Evolutionary conservation across 1,284 basidiomycete species (phyloP), one percentile per base, ranked within the genome.

Genomic region (Ustanciosporium gigantosporum): DNA sequence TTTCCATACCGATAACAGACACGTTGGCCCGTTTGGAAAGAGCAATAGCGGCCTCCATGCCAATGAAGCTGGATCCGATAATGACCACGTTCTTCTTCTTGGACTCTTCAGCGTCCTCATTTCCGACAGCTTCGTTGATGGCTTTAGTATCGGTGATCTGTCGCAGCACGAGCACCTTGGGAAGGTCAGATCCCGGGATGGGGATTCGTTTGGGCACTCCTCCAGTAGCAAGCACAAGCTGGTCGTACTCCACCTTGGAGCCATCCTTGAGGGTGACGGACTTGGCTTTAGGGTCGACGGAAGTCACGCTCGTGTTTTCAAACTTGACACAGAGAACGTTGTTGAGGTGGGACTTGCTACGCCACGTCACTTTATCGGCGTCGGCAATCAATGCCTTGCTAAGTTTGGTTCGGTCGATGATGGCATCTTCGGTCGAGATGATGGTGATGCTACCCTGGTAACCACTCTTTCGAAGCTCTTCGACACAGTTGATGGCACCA

Each of bases 41-140:
- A 0, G 90, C 88, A 14, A 83, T 84, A 4, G 90, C 90, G 9
- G 91, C 82, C 78, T 97, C 92, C 88, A 96, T 90, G 43, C 89
- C 87, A 72, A 97, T 97, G 80, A 95, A 96, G 16, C 88, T 90
- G 25, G 87, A 88, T 2, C 92, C 92, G 59, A 95, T 88, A 25
- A 95, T 84, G 25, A 92, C 89, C 37, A 90, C 79, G 44, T 85
- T 83, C 71, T 89, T 88, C 45, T 58, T 50, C 37, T 55, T 48
- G 34, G 56, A 53, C 31, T 56, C 59, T 49, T 79, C 77, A 31
- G 71, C 65, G 16, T 76, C 58, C 62, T 68, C 64, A 36, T 66
- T 66, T 14, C 58, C 62, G 79, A 53, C 68, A 84, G 88, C 87
- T 34, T 83, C 82, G 66, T 88, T 88, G 60, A 95, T 87, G 41